Conservation (phyloP, 352 stramenopile species). For the Plasmopara halstedii region DNA sequence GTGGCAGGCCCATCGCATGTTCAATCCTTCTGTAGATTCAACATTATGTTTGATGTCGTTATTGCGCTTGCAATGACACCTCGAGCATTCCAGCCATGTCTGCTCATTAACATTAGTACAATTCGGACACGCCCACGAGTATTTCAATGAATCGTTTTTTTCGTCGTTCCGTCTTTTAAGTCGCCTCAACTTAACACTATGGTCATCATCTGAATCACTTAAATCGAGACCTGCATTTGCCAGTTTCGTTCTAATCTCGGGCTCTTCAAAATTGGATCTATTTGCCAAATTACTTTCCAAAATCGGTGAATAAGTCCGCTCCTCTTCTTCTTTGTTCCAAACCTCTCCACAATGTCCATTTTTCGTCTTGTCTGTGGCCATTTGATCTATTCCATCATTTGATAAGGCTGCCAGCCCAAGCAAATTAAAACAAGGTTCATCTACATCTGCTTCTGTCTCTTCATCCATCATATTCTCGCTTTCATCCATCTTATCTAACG, state of each 20-base stretch:
- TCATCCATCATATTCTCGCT: conserved; percentile 13
- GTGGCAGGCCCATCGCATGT: conserved; percentile 21
- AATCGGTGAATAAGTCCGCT: conserved; percentile 2
- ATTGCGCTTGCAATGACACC: conserved; percentile 14
- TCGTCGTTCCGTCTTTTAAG: conserved; percentile 3
- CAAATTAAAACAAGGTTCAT: conserved; percentile 45
- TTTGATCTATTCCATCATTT: too few species aligned
- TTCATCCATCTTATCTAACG: neutral
- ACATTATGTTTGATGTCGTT: neutral
- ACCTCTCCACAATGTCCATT: conserved; percentile 1
- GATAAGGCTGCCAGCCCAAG: conserved; percentile 19
- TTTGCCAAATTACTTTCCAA: conserved; percentile 21
- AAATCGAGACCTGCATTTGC: conserved; percentile 38
- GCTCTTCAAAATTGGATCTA: conserved; percentile 16
- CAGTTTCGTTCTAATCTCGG: conserved; percentile 30
- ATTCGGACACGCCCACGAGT: conserved; percentile 25
- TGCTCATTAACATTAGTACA: conserved; percentile 24
- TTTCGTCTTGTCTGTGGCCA: conserved; percentile 6
- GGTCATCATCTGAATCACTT: conserved; percentile 45
- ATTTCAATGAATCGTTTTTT: conserved; percentile 7
- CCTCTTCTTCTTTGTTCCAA: conserved; percentile 1
- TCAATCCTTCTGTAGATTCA: neutral
- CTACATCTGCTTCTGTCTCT: conserved; percentile 16
- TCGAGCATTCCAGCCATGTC: conserved; percentile 9
- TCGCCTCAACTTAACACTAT: conserved; percentile 5